Evolutionary conservation across 768 basidiomycete genomes (phyloP).

Genomic region (Mycena rosella): DNA sequence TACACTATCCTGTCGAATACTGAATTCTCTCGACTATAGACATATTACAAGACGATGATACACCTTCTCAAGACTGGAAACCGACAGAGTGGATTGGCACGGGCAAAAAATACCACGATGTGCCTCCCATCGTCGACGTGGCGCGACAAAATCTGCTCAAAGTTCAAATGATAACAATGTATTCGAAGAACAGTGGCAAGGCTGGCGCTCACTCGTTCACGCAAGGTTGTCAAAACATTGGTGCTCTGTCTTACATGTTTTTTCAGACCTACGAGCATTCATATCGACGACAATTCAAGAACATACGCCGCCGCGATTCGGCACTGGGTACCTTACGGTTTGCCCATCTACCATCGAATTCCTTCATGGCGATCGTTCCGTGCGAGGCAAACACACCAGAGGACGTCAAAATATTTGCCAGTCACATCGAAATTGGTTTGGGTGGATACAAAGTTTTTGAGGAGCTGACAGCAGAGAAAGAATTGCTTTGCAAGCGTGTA

Average conservation of each 20-base stretch:
- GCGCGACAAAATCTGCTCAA: too few relatives aligned
- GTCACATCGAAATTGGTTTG: neutral
- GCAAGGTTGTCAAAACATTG: neutral
- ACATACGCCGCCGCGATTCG: too few relatives aligned
- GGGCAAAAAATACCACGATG: too few relatives aligned
- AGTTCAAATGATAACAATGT: constrained; percentile 9
- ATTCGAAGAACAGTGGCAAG: constrained; percentile 5
- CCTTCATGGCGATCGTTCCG: neutral
- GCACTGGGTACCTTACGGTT: too few relatives aligned
- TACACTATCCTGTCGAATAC: too few relatives aligned
- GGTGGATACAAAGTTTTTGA: neutral
- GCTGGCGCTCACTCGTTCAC: neutral
- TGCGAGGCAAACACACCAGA: neutral
- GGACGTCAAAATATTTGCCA: neutral
- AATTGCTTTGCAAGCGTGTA: neutral
- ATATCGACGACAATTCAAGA: too few relatives aligned
- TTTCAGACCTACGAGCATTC: too few relatives aligned
- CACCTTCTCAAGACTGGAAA: too few relatives aligned
- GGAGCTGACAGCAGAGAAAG: neutral
- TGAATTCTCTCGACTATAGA: too few relatives aligned
- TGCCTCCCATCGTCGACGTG: too few relatives aligned
- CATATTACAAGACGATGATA: too few relatives aligned
- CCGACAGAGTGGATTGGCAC: too few relatives aligned
- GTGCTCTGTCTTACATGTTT: constrained; percentile 4
- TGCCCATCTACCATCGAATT: constrained; percentile 1